Base-by-base conservation (phyloP, 192 early-diverging fungal species). In the Polychytrium aggregatum region DNA sequence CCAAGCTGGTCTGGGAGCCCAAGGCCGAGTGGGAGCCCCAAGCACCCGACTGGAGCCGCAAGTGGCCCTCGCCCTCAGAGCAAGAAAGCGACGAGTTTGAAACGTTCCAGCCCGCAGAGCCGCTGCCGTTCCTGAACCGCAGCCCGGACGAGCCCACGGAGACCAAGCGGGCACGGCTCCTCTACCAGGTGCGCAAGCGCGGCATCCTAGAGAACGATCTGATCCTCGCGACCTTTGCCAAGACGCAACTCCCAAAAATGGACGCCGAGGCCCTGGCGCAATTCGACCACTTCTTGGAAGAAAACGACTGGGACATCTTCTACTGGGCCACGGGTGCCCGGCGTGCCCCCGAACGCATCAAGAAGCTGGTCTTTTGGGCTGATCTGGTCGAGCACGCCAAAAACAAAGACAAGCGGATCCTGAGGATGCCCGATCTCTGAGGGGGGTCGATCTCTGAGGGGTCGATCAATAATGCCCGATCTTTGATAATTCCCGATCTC, bases 231-330 rank as follows among this genome's bases (percentile, higher is more conserved):
- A 95, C 92, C 2, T 94, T 88, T 74, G 84, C 87, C 11, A 59
- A 63, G 33, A 74, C 79, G 37, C 65, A 81, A 51, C 55, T 98
- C 22, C 29, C 30, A 10, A 22, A 37, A 0, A 61, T 90, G 43
- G 46, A 64, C 18, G 52, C 64, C 26, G 52, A 60, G 2, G 74
- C 90, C 50, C 62, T 96, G 53, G 57, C 56, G 5, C 81, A 90
- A 46, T 81, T 85, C 44, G 95, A 95, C 50, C 45, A 64, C 46
- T 64, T 98, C 44, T 63, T 98, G 60, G 59, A 79, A 46, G 76
- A 79, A 57, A 84, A 90, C 53, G 95, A 98, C 61, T 98, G 95
- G 95, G 92, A 96, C 60, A 88, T 98, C 41, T 98, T 86, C 55
- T 92, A 96, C 55, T 97, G 88, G 86, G 79, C 60, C 74, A 87